Base-by-base conservation (phyloP, 768 basidiomycete genomes). In the Lactarius vividus region DNA sequence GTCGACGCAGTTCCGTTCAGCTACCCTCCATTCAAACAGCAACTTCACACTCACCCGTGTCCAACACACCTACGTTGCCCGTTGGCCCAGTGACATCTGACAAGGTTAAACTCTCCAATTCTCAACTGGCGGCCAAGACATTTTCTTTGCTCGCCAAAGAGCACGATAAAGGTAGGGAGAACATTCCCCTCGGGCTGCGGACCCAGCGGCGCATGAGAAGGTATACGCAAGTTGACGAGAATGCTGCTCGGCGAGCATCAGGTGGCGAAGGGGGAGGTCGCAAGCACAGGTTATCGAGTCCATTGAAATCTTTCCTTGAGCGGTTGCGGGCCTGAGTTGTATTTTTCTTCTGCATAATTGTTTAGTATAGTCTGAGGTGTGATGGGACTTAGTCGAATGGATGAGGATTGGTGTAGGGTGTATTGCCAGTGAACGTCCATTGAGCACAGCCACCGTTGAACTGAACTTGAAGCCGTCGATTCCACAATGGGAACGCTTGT, bases 251-350 rank as follows among this genome's bases (percentile, higher is more conserved):
- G 33, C 63, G 69, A n/a, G 61, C n/a, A 9, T 57, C 61, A 35
- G 31, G 33, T 13, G 26, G 57, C 31, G 69, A 60, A 23, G 62
- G 57, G 23, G 40, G 37, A 28, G 28, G 35, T 52, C 66, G 63
- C 35, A 69, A 62, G 46, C 31, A 61, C 53, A 57, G 67, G 35
- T 52, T 69, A 29, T 65, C 67, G 20, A 70, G 67, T 55, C 67
- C 69, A 18, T 52, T 70, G 63, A 70, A 65, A 58, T 69, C 61
- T 13, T 65, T 70, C 42, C 49, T 70, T 42, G 66, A 59, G 46
- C 42, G 68, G 26, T 55, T 67, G 54, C 59, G 67, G 35, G 67
- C 67, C 9, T 55, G 33, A 33, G 54, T 29, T 54, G 9, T 29
- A 31, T 54, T 31, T 31, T 13, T 57, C 26, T 3, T 26, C 4